Base-by-base conservation (phyloP, 768 basidiomycete genomes). In the Mycena venus region DNA sequence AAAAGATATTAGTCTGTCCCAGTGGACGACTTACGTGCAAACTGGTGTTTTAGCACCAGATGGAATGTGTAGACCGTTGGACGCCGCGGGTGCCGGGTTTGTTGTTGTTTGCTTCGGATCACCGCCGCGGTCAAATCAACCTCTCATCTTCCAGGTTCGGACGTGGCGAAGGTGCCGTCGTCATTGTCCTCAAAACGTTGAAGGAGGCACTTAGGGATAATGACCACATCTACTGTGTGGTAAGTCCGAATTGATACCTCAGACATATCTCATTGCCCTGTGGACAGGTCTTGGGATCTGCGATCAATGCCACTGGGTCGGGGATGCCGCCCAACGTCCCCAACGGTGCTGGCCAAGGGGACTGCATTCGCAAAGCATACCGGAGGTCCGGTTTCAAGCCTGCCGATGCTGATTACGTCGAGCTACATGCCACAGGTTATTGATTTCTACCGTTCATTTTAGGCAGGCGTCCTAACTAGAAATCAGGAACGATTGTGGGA, bases 381-480 rank as follows among this genome's bases (percentile, higher is more conserved):
- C 44, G 59, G 1, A 64, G 76, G 6, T 78, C 82, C 4, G 70
- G 76, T 7, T 61, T 77, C 10, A 55, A 73, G 2, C 83, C 82
- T 2, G 36, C 55, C 0, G 84, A 86, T 23, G 82, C 82, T 0
- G 85, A 86, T 47, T 88, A 80, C 64, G 78, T 87, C 0, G 87
- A 87, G 64, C 59, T 86, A 23, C 87, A 88, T 68, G 84, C n/a
- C 42, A 58, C n/a, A 23, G 42, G n/a, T 49, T 3, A 15, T 15
- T 47, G 31, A 29, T 15, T 25, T 25, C 44, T 2, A 10, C 27
- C 9, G 10, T 21, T 29, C 17, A 19, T 21, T 3, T 44, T 21
- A 21, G 3, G 14, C n/a, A n/a, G n/a, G n/a, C n/a, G n/a, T n/a
- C 17, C 44, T 47, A 21, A 47, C 44, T 7, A 11, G 44, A 19